Evolutionary conservation across 495 filamentous ascomycete genomes (phyloP).

Genomic region (Extremus antarcticus): DNA sequence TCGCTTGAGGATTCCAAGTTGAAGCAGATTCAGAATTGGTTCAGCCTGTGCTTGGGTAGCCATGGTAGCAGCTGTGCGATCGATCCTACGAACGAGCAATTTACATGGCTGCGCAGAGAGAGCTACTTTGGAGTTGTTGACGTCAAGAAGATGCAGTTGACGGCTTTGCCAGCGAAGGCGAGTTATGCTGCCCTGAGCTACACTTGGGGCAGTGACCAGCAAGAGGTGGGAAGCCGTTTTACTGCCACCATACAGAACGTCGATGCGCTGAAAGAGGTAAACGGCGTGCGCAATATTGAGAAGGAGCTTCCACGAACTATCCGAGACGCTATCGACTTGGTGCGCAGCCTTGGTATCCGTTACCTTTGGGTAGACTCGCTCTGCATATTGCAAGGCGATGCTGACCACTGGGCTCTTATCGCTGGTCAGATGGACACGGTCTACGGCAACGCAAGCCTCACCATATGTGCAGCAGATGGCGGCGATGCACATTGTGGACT

Average conservation of each 20-base stretch:
- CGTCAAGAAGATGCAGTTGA: not conserved
- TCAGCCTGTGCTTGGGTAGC: not conserved
- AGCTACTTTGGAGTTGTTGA: not conserved
- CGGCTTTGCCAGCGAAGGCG: not conserved
- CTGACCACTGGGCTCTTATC: not conserved
- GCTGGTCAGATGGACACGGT: not conserved
- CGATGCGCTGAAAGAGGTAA: not conserved
- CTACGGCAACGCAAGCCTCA: not conserved
- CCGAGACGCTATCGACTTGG: not conserved
- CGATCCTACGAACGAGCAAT: not conserved
- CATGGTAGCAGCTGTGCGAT: not conserved
- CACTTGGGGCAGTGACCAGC: not conserved
- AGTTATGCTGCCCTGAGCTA: conserved; percentile 2
- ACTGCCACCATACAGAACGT: not conserved
- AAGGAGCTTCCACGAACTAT: not conserved
- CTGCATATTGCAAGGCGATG: not conserved
- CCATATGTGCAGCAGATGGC: not conserved
- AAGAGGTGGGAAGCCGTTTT: not conserved
- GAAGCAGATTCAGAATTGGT: not conserved
- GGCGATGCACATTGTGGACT: not conserved
- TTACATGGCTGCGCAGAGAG: not conserved
- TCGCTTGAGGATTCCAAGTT: not conserved
- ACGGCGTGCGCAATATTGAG: not conserved
- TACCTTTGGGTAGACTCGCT: not conserved
- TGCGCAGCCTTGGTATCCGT: not conserved